phyloP scores from a whole-genome alignment of 2,329 filamentous ascomycete genomes.

The Xylogone sp. region DNA sequence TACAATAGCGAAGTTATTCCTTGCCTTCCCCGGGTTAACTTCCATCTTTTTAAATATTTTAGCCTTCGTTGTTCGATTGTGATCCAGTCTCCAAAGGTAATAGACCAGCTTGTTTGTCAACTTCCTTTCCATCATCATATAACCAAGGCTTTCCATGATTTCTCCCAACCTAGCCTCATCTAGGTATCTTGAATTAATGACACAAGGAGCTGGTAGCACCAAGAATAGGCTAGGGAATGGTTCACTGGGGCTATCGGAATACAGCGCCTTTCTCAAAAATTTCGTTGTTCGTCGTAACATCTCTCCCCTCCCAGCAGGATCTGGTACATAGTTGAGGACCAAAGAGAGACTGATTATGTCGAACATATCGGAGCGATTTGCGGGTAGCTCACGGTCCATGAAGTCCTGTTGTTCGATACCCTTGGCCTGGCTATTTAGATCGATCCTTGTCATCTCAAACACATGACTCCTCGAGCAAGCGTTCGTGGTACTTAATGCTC shows the following conservation, averaged over 20 bases:
- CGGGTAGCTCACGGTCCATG: slow-evolving; percentile 78
- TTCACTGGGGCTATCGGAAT: slow-evolving; percentile 16
- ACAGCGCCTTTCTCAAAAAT: slow-evolving; percentile 53
- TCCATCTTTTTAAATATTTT: slow-evolving; percentile 66
- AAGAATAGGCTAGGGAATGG: slow-evolving; percentile 74
- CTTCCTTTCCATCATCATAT: slow-evolving; percentile 61
- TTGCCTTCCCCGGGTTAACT: slow-evolving; percentile 66
- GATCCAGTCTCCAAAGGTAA: slow-evolving; percentile 67
- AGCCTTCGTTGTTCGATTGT: slow-evolving; percentile 15
- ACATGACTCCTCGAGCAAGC: slow-evolving; percentile 70
- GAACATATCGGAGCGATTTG: slow-evolving; percentile 59
- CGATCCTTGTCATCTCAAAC: slow-evolving; percentile 79
- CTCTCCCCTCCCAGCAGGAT: slow-evolving; percentile 67
- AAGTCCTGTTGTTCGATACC: slow-evolving; percentile 89
- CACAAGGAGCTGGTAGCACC: slow-evolving; percentile 82
- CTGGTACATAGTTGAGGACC: slow-evolving; percentile 91
- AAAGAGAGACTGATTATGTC: slow-evolving; percentile 89
- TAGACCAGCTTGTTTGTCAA: slow-evolving; percentile 81
- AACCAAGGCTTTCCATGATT: slow-evolving; percentile 79
- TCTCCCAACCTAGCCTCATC: slow-evolving; percentile 63
- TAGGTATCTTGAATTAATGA: slow-evolving; percentile 88
- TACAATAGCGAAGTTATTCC: slow-evolving; percentile 90
- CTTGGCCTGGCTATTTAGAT: slow-evolving; percentile 80
- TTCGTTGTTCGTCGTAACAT: slow-evolving; percentile 77
- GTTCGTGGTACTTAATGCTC: slow-evolving; percentile 80